phyloP scores from a whole-genome alignment of 140 eudicot species.

The Eryngium alpinum region DNA sequence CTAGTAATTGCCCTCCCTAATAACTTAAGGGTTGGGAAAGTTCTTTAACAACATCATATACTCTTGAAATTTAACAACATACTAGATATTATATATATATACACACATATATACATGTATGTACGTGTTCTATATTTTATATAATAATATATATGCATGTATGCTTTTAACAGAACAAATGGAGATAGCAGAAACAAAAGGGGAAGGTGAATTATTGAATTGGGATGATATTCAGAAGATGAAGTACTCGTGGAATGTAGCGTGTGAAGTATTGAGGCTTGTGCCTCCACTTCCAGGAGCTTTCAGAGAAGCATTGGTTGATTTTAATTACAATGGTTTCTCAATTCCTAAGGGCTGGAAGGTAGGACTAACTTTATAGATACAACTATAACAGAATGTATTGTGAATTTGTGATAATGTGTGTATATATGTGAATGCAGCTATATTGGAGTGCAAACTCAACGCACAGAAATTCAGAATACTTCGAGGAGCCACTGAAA shows the following conservation, averaged over 20 bases:
- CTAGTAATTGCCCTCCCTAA: no score
- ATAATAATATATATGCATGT: no score
- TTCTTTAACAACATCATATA: no score
- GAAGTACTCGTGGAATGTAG: conserved; percentile 82
- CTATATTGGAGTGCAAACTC: conserved; percentile 79
- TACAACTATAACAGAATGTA: no score
- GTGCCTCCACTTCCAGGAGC: conserved; percentile 72
- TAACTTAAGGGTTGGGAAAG: no score
- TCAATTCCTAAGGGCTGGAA: conserved; percentile 61
- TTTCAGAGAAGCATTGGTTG: conserved; percentile 52
- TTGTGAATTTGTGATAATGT: no score
- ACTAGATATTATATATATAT: no score
- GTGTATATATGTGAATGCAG: conserved; percentile 20
- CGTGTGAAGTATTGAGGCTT: conserved; percentile 67
- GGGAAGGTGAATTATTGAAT: conserved; percentile 43
- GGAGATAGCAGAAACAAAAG: conserved; percentile 51
- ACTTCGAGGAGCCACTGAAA: conserved; percentile 44
- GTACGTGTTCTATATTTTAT: no score
- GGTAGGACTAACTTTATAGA: conserved; percentile 15
- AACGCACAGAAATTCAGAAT: conserved; percentile 57
- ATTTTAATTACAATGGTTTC: conserved; percentile 44
- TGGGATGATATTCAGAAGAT: conserved; percentile 72
- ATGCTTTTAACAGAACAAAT: conserved; percentile 43
- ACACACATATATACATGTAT: no score
- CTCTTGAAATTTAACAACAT: no score